These are phyloP conservation scores for Diaporthe sp. DNA, from an alignment of 2,329 filamentous ascomycete genomes.

Conservation along the genomic window DNA sequence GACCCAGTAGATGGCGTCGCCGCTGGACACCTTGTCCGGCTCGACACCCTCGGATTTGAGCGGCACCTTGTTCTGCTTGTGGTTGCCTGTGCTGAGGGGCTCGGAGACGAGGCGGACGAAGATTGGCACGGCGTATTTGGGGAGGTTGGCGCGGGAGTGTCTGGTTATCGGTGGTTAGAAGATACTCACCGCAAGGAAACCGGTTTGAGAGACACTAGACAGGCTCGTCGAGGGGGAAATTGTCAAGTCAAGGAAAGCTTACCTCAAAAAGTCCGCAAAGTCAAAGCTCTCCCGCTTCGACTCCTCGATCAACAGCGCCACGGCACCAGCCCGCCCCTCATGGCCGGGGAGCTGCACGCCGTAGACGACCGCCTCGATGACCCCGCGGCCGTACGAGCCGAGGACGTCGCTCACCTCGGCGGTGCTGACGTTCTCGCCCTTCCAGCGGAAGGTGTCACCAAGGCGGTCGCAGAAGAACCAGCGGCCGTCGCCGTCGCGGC, in stretches of 20 bases:
- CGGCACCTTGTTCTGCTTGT: conserved; percentile 85
- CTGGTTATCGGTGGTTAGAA: conserved; percentile 44
- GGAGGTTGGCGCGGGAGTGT: conserved; percentile 71
- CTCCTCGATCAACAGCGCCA: conserved; percentile 70
- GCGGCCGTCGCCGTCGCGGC: conserved; percentile 72
- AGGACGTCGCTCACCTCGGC: conserved; percentile 77
- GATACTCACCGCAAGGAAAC: background rate
- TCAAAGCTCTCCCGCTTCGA: conserved; percentile 65
- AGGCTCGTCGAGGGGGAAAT: background rate
- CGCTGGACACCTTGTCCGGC: conserved; percentile 59
- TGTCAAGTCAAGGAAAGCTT: conserved; percentile 40
- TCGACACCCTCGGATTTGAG: conserved; percentile 78
- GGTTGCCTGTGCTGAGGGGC: conserved; percentile 77
- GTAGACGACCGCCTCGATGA: conserved; percentile 79
- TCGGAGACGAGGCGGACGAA: conserved; percentile 76
- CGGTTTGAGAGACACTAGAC: background rate
- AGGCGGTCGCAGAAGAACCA: conserved; percentile 79
- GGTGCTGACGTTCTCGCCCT: conserved; percentile 77
- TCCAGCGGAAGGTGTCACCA: conserved; percentile 83
- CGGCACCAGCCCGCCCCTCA: conserved; percentile 78
- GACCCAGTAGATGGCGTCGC: conserved; percentile 66
- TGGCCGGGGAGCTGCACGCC: conserved; percentile 76
- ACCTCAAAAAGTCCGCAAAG: conserved; percentile 71
- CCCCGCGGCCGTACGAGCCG: conserved; percentile 66
- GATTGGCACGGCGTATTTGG: conserved; percentile 81